Evolutionary conservation across 768 basidiomycete genomes (phyloP).

Genomic region (Amanita rimosa): DNA sequence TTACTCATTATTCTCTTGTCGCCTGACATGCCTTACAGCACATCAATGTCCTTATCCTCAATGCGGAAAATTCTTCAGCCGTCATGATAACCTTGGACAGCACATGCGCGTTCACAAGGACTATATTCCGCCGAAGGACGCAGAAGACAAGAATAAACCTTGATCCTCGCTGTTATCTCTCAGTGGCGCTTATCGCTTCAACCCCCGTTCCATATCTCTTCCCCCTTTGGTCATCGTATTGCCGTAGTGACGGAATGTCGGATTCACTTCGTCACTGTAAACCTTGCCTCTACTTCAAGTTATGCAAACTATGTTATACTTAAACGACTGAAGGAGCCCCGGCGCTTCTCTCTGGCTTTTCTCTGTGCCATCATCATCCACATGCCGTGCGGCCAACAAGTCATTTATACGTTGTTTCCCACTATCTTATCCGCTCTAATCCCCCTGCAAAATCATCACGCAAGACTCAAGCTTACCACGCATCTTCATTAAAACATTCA

Average conservation of each 20-base stretch:
- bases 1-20: slow-evolving; percentile 3
- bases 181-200: neutral
- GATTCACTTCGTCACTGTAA: neutral
- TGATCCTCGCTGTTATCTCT: slow-evolving; percentile 1
- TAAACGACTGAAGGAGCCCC: neutral
- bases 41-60: slow-evolving; percentile 71
- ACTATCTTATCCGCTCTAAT: neutral
- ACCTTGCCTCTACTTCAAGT: neutral
- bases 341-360: neutral
- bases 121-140: slow-evolving; percentile 19
- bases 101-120: slow-evolving; percentile 77
- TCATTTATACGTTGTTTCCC: neutral
- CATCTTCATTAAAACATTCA: neutral
- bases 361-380: neutral
- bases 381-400: neutral
- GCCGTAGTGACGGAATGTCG: neutral
- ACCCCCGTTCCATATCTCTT: neutral
- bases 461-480: neutral
- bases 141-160: neutral
- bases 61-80: slow-evolving; percentile 76
- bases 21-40: slow-evolving; percentile 30
- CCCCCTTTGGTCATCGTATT: neutral
- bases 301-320: neutral
- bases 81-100: slow-evolving; percentile 83
- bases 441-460: neutral